Conservation (phyloP, 164 flowering plant species). For the Stephania japonica region DNA sequence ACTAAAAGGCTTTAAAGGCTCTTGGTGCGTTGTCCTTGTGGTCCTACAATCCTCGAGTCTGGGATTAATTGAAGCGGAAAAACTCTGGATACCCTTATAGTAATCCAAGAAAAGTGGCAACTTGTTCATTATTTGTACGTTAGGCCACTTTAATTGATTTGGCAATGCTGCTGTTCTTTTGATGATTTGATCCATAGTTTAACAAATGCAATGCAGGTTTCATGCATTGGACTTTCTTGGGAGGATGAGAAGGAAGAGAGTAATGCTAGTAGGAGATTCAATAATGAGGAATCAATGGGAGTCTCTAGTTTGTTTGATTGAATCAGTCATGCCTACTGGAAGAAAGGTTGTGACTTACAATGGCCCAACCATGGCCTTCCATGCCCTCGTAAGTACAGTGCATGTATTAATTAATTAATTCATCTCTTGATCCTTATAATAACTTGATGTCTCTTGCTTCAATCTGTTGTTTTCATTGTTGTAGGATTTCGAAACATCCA, state of each 20-base stretch:
- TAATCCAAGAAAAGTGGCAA: no score
- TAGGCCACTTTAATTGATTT: no score
- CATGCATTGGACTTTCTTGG: constrained; percentile 75
- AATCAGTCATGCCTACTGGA: constrained; percentile 49
- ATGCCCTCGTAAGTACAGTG: constrained; percentile 36
- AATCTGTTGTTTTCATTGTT: not conserved
- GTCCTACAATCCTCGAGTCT: no score
- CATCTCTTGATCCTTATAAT: not conserved
- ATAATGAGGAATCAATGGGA: constrained; percentile 95
- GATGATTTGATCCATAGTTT: no score
- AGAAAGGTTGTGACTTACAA: constrained; percentile 41
- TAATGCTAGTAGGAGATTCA: constrained; percentile 91
- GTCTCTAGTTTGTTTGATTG: constrained; percentile 75
- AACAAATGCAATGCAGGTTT: constrained; percentile 37
- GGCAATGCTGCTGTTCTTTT: no score
- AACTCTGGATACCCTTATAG: no score
- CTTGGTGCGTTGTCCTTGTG: no score
- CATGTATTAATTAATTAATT: not conserved
- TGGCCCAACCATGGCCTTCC: constrained; percentile 66
- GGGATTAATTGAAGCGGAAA: no score
- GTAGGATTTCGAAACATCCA: constrained; percentile 76
- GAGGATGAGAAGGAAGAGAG: constrained; percentile 73
- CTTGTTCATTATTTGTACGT: no score
- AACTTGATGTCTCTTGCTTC: not conserved
- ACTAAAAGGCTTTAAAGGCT: no score